Evolutionary conservation across 495 filamentous ascomycete species (phyloP).

Genomic region (Niebla homalea): DNA sequence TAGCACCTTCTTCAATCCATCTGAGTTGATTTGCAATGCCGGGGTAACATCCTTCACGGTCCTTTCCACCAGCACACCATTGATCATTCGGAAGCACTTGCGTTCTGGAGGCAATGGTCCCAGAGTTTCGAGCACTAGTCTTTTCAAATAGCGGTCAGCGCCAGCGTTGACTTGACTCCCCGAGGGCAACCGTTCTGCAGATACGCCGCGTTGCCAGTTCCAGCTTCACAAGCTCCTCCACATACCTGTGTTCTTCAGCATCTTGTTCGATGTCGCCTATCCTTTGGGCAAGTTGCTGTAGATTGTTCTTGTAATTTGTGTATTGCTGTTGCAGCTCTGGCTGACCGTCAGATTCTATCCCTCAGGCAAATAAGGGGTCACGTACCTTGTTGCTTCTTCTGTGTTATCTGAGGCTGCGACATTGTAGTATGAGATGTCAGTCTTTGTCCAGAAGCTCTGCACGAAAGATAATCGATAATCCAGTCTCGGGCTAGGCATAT

Average conservation of each 20-base stretch:
- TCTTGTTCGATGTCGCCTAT: constrained; percentile 97
- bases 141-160: constrained; percentile 30
- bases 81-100: constrained; percentile 98
- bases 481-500: too few species aligned
- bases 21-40: constrained; percentile 82
- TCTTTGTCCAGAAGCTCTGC: not conserved
- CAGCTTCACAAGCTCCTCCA: constrained; percentile 6
- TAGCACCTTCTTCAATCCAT: constrained; percentile 89
- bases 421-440: constrained; percentile 1
- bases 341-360: constrained; percentile 6
- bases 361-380: not conserved
- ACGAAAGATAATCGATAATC: too few species aligned
- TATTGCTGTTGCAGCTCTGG: constrained; percentile 89
- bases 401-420: constrained; percentile 32
- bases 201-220: constrained; percentile 3
- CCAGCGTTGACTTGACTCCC: not conserved
- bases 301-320: constrained; percentile 85
- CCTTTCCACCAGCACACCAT: constrained; percentile 87
- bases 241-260: constrained; percentile 90
- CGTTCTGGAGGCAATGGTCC: constrained; percentile 69
- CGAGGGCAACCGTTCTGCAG: not conserved
- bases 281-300: constrained; percentile 88
- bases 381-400: constrained; percentile 78
- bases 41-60: constrained; percentile 87
- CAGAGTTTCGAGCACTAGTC: constrained; percentile 91